Evolutionary conservation across 169 alveolate genomes (phyloP).

Genomic region (Theileria annulata): DNA sequence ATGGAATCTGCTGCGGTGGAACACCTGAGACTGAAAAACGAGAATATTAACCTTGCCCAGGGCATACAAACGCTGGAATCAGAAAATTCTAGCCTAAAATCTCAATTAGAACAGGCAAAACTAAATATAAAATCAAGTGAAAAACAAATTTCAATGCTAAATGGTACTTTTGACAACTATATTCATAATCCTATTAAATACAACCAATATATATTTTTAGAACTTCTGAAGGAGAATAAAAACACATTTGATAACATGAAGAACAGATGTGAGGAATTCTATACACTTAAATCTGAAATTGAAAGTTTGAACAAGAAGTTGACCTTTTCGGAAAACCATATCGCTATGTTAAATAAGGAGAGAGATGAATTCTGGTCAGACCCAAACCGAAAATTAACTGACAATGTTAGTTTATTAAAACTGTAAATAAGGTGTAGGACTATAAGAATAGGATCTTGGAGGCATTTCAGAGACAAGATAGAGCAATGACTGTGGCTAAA

Average conservation of each 20-base stretch:
- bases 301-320: slow-evolving; percentile 34
- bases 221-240: slow-evolving; percentile 45
- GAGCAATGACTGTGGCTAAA: slow-evolving; percentile 59
- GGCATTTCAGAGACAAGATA: slow-evolving; percentile 55
- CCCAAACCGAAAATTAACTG: not conserved
- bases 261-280: slow-evolving; percentile 31
- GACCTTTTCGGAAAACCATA: slow-evolving; percentile 23
- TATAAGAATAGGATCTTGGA: slow-evolving; percentile 44
- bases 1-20: slow-evolving; percentile 46
- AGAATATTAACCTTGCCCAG: slow-evolving; percentile 29
- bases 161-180: slow-evolving; percentile 28
- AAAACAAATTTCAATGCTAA: slow-evolving; percentile 21
- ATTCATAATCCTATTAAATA: not conserved
- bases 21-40: slow-evolving; percentile 29
- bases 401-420: slow-evolving; percentile 10
- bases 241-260: slow-evolving; percentile 56
- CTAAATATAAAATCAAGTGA: slow-evolving; percentile 52
- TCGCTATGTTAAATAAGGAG: slow-evolving; percentile 42
- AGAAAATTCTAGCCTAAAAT: slow-evolving; percentile 40
- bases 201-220: slow-evolving; percentile 5
- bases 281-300: slow-evolving; percentile 32
- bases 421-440: not conserved
- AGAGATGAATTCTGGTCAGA: slow-evolving; percentile 40
- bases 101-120: slow-evolving; percentile 50
- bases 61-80: slow-evolving; percentile 34